These are phyloP conservation scores for Mesotaenium endlicherianum DNA, from an alignment of 139 green algal species.

Conservation along the genomic window DNA sequence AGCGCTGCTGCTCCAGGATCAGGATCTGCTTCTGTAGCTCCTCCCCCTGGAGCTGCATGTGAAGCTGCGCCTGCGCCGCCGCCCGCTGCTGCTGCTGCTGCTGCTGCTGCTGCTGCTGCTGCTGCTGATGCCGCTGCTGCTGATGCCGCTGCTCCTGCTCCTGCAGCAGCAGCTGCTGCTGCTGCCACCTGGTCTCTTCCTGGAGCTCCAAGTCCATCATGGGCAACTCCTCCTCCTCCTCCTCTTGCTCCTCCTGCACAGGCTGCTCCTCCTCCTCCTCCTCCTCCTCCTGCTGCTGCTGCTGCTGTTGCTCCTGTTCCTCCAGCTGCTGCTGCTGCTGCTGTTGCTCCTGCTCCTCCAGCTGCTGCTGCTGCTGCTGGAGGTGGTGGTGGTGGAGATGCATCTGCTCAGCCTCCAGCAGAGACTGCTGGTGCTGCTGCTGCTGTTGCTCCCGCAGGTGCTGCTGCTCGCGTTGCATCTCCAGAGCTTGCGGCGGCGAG, in stretches of 20 bases:
- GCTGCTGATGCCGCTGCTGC: no score
- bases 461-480: no score
- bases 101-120: constrained; percentile 11
- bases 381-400: background rate
- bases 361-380: background rate
- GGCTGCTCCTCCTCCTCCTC: background rate
- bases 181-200: no score
- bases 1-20: background rate
- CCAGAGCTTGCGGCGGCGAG: no score
- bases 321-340: no score
- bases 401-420: background rate
- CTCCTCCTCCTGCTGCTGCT: background rate
- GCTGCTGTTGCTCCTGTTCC: no score
- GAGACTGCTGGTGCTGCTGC: no score
- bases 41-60: constrained; percentile 1
- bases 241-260: background rate
- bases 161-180: no score
- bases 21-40: constrained; percentile 12
- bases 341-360: no score
- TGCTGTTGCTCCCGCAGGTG: no score
- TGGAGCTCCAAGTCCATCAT: background rate
- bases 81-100: background rate
- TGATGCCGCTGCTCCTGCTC: no score
- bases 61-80: background rate
- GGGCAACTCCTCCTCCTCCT: background rate